Base-by-base conservation (phyloP, 495 filamentous ascomycete species). In the Hypoxylon rickii region DNA sequence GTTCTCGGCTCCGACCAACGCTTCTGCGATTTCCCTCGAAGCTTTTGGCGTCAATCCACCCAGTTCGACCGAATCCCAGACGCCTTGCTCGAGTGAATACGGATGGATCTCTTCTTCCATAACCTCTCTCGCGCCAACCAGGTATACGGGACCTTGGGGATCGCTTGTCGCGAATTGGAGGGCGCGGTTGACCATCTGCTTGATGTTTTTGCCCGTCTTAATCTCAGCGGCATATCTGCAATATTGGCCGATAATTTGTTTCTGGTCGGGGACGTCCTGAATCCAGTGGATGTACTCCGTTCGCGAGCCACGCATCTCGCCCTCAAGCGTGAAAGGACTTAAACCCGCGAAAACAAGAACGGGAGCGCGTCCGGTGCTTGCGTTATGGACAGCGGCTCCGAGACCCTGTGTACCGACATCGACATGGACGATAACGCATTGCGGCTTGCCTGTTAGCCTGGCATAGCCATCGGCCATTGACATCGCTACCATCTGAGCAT, bases 251-350 rank as follows among this genome's bases (percentile, higher is more conserved):
- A 97, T 78, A 54, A 97, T 96, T 68, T 88, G 86, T 67, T 90
- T 92, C 73, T 97, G 93, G 56, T 97, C 91, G 1, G 92, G 93
- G 5, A 97, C 90, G 73, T 97, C 90, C 65, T 97, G 93, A 33
- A 96, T 92, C 89, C 93, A 97, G 66, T 97, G 93, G 64, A 96
- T 97, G 68, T 93, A 97, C 72, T 97, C 93, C 0, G 91, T 96
- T 34, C 93, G 80, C 3, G 85, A 89, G 1, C 93, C 93, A 16
- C 89, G 80, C 77, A 91, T 82, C 73, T 97, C 93, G 3, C 93
- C 93, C 59, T 97, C 92, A 29, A 89, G 83, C 2, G 93, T 97
- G 64, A 88, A 95, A 0, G 93, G 93, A 1, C 86, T 90, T 21
- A 97, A 74, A 8, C 93, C 93, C 1, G 93, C 93, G 65, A 97